A percentile compares a stretch with the other conserved stretches of the same genome.
Conservation (phyloP, 1,284 basidiomycete genomes). For the Sporisorium scitamineum region DNA sequence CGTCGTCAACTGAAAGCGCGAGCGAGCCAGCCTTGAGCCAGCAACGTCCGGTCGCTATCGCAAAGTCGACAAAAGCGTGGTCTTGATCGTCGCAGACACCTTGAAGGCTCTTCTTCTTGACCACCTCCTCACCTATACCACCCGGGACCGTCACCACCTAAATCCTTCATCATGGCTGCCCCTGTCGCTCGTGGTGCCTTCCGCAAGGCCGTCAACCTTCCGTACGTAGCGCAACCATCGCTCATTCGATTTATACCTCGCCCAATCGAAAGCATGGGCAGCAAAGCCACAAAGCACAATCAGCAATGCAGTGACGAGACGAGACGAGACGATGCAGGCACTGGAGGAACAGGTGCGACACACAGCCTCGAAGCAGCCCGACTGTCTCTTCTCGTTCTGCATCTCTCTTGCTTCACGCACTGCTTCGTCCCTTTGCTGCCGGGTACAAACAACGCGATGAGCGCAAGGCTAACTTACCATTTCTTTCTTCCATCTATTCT, state of each 20-base stretch:
- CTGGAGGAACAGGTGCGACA: too few species aligned
- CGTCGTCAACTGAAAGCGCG: not conserved
- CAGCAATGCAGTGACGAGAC: not conserved
- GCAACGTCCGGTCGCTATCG: constrained; percentile 30
- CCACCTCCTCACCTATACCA: constrained; percentile 33
- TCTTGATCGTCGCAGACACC: constrained; percentile 18
- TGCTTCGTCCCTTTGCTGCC: not conserved
- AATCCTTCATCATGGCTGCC: constrained; percentile 50
- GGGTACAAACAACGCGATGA: not conserved
- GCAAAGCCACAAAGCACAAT: not conserved
- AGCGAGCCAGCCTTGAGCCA: not conserved
- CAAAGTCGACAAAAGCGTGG: too few species aligned
- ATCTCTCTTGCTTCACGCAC: not conserved
- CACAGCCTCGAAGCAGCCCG: too few species aligned
- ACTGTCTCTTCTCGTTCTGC: not conserved
- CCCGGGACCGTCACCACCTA: constrained; percentile 26
- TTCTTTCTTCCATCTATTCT: not conserved
- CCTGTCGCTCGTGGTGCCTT: constrained; percentile 59
- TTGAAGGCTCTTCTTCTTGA: constrained; percentile 4
- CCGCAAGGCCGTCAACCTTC: constrained; percentile 77
- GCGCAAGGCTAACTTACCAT: not conserved
- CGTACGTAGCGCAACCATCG: constrained; percentile 66
- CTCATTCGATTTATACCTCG: not conserved
- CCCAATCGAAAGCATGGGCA: not conserved
- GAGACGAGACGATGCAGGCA: not conserved